Conservation (phyloP, 2,329 filamentous ascomycete species). For the Penicillium sp. region DNA sequence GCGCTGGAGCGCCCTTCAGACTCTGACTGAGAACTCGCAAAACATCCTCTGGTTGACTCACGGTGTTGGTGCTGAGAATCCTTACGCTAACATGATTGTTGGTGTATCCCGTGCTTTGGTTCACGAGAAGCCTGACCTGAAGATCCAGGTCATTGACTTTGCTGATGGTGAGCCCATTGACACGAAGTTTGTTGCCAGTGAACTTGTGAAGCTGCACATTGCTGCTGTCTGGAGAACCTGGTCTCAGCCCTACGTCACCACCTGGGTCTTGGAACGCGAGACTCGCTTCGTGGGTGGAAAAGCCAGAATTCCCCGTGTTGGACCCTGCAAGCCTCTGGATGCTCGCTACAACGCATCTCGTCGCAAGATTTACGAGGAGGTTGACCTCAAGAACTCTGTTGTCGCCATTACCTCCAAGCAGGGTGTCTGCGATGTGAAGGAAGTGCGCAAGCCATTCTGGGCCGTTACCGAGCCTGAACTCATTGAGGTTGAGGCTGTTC, state of each 20-base stretch:
- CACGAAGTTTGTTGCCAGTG: background rate
- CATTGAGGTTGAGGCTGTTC: background rate
- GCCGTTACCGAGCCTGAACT: background rate
- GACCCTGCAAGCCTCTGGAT: background rate
- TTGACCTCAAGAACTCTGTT: background rate
- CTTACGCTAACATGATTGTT: constrained; percentile 1
- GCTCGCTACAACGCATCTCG: background rate
- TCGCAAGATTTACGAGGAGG: background rate
- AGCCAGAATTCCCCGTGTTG: background rate
- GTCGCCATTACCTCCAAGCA: background rate
- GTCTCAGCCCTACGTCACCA: background rate
- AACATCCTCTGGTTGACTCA: constrained; percentile 3
- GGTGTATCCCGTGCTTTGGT: background rate
- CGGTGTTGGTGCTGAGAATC: background rate
- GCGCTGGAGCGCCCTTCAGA: background rate
- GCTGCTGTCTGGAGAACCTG: background rate
- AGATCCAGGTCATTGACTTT: constrained; percentile 1
- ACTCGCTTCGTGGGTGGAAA: background rate
- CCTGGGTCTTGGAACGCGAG: background rate
- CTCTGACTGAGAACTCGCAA: background rate
- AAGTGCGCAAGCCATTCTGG: background rate
- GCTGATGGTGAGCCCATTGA: background rate
- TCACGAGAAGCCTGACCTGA: background rate
- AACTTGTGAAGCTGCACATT: background rate
- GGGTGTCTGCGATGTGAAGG: background rate